Base-by-base conservation (phyloP, 2,329 filamentous ascomycete species). In the Helminthosporium solani region DNA sequence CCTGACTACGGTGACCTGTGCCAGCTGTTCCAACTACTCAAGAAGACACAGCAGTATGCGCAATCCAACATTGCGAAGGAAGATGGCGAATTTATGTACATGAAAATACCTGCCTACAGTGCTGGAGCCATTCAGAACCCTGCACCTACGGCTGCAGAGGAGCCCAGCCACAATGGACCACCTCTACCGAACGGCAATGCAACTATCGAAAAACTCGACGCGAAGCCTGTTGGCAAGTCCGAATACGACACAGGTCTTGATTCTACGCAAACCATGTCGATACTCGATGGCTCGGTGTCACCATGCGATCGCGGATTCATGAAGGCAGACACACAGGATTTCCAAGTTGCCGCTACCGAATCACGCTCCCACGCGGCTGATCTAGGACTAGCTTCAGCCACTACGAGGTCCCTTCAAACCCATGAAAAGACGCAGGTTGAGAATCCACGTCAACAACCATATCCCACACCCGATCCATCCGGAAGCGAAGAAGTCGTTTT, bases 1-100 rank as follows among this genome's bases (percentile, higher is more conserved):
- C 42, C 47, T 11, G 30, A 45, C 21, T 40, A 35, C 12, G 16
- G 35, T 12, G 15, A 43, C 25, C 25, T 46, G 28, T n/a, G 25
- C 12, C 37, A 37, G 28, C 33, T 31, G 3, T 25, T 49, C 19
- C 15, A 9, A 11, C 15, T 38, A 6, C 30, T 46, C 2, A 42
- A n/a, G 18, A 21, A 33, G 14, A 46, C 47, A 11, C 28, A 15
- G 3, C 23, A 46, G 15, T 49, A 40, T 21, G 35, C 33, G 15
- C 27, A 40, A 2, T 18, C 27, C 7, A 30, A 12, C n/a, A 23
- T 42, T 21, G 39, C 35, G 15, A n/a, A 34, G 15, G 41, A 44
- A 34, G 33, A 42, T 19, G 25, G 28, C 9, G 40, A 48, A 16
- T 39, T 33, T 11, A 15, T 15, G 16, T 30, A 40, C 36, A 19